Conservation (phyloP, 371 early-diverging fungal genomes). For the Apophysomyces sp. region DNA sequence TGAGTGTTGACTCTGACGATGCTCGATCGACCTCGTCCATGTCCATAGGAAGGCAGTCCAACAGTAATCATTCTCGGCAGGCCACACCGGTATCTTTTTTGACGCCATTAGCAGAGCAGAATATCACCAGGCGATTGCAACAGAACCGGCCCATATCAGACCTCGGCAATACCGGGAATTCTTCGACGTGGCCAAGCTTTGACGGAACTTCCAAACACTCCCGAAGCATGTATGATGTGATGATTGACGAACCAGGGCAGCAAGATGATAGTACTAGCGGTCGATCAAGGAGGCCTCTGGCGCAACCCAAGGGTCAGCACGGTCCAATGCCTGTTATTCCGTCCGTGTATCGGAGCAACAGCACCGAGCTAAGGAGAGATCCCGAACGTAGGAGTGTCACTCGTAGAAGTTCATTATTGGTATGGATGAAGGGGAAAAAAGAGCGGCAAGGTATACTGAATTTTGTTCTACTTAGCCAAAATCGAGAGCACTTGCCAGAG, state of each 20-base stretch:
- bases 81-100: neutral
- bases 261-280: neutral
- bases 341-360: constrained; percentile 6
- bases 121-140: neutral
- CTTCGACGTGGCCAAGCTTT: neutral
- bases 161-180: neutral
- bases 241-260: neutral
- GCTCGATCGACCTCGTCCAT: constrained; percentile 28
- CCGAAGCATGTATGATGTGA: neutral
- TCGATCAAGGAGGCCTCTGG: neutral
- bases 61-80: neutral
- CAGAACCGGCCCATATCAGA: neutral
- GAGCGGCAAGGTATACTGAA: neutral
- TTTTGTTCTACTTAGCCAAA: constrained; percentile 24
- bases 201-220: neutral
- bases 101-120: neutral
- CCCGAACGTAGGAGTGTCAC: constrained; percentile 41
- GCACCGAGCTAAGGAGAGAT: constrained; percentile 14
- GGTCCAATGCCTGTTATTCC: neutral
- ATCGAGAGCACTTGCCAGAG: constrained; percentile 42
- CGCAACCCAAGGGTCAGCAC: neutral
- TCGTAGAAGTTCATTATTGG: constrained; percentile 38
- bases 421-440: constrained; percentile 7
- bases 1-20: constrained; percentile 45
- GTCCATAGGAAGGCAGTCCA: constrained; percentile 5